A percentile compares a stretch with the other conserved stretches of the same genome.
Evolutionary conservation across 2,329 filamentous ascomycete genomes (phyloP).

Genomic region (Dactylonectria macrodidyma): DNA sequence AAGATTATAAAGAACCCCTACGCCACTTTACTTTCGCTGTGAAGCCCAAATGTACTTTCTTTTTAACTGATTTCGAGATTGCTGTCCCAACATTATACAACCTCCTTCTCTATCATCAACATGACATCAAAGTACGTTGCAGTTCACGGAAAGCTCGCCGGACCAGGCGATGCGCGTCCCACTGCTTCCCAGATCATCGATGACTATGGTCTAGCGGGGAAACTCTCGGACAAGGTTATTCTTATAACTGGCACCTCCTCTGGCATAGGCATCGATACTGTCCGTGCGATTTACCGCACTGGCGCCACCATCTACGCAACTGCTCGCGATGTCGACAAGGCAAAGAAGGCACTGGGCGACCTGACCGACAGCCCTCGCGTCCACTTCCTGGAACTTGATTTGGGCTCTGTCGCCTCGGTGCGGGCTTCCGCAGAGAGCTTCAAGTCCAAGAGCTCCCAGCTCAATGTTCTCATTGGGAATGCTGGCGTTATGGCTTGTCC

Average conservation of each 20-base stretch:
- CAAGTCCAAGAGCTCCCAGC: constrained; percentile 10
- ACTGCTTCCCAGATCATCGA: background rate
- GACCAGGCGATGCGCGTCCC: constrained; percentile 2
- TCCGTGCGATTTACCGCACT: constrained; percentile 58
- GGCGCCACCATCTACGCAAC: constrained; percentile 41
- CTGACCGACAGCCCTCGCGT: constrained; percentile 13
- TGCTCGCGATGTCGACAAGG: constrained; percentile 39
- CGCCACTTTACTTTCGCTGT: background rate
- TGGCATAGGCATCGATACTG: constrained; percentile 61
- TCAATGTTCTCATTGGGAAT: constrained; percentile 42
- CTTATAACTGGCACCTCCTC: constrained; percentile 60
- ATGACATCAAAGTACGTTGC: background rate
- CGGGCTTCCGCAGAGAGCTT: constrained; percentile 33
- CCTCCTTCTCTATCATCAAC: background rate
- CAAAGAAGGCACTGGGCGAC: constrained; percentile 22
- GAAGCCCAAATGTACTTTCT: background rate
- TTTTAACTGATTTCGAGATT: background rate
- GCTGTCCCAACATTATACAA: background rate
- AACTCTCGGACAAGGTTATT: constrained; percentile 54
- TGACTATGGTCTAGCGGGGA: constrained; percentile 40
- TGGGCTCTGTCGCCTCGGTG: constrained; percentile 42
- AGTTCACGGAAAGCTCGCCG: background rate
- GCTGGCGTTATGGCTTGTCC: constrained; percentile 39
- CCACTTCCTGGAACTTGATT: constrained; percentile 40
- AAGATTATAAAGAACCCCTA: background rate